phyloP scores from a whole-genome alignment of 2,329 filamentous ascomycete species.

The Pseudonectria buxi region DNA sequence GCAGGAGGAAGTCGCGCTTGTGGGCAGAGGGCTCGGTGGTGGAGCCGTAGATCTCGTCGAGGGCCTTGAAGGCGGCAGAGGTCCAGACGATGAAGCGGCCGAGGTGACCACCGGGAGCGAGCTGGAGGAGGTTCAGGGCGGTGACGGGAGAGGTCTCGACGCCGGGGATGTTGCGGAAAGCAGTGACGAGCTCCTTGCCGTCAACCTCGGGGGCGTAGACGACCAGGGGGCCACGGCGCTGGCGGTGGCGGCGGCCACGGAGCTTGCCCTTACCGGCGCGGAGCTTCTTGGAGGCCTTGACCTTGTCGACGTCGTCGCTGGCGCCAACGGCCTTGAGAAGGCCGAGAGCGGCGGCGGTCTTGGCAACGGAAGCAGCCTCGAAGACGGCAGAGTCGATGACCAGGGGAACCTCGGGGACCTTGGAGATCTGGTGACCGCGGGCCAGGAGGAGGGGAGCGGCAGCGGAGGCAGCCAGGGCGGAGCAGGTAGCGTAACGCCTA shows the following conservation, averaged over 20 bases:
- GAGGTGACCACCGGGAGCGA: constrained; percentile 96
- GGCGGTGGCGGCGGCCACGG: constrained; percentile 89
- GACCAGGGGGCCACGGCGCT: constrained; percentile 95
- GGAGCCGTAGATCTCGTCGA: constrained; percentile 94
- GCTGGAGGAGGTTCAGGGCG: constrained; percentile 96
- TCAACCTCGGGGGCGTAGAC: constrained; percentile 96
- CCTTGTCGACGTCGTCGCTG: constrained; percentile 86
- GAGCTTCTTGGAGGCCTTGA: constrained; percentile 92
- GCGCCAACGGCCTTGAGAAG: constrained; percentile 91
- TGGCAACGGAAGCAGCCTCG: constrained; percentile 68
- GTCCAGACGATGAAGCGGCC: constrained; percentile 99
- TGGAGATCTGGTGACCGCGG: constrained; percentile 91
- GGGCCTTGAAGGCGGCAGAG: constrained; percentile 90
- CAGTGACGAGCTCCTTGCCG: constrained; percentile 85
- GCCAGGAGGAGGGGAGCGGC: constrained; percentile 91
- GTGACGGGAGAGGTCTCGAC: constrained; percentile 94
- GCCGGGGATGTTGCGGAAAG: constrained; percentile 98
- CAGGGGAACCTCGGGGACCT: constrained; percentile 91
- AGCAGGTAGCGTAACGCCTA: constrained; percentile 95
- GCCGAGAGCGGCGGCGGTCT: constrained; percentile 79
- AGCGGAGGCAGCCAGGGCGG: constrained; percentile 92
- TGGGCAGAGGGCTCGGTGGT: constrained; percentile 82
- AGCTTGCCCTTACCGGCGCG: constrained; percentile 99
- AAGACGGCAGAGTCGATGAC: constrained; percentile 90
- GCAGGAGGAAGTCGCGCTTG: constrained; percentile 99